Evolutionary conservation across 495 filamentous ascomycete genomes (phyloP).

Genomic region (Annulohypoxylon moriforme): DNA sequence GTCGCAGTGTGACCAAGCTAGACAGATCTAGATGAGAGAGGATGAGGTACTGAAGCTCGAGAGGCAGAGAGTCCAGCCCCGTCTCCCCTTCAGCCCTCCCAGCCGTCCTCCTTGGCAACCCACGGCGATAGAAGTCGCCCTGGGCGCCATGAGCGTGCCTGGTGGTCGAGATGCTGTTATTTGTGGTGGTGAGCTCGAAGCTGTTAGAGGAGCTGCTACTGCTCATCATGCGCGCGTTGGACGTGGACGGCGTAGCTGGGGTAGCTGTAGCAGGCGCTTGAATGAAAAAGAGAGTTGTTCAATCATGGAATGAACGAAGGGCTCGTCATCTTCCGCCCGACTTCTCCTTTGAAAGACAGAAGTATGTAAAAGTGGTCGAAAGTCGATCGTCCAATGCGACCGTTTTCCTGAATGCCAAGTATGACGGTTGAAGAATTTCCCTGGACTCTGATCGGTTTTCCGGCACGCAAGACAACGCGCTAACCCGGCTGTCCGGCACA

Average conservation of each 20-base stretch:
- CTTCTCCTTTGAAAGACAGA: conserved; percentile 35
- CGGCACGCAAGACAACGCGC: conserved; percentile 41
- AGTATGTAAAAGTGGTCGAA: conserved; percentile 19
- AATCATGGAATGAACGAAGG: conserved; percentile 44
- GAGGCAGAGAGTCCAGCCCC: conserved; percentile 38
- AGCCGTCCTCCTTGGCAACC: conserved; percentile 10
- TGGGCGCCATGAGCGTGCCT: background rate
- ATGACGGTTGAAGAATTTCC: conserved; percentile 45
- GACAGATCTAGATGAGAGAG: conserved; percentile 43
- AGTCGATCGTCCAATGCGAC: conserved; percentile 39
- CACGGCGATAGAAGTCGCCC: conserved; percentile 9
- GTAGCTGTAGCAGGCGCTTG: background rate
- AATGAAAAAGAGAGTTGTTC: conserved; percentile 25
- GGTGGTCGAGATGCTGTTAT: background rate
- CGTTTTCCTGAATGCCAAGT: conserved; percentile 39
- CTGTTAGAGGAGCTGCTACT: conserved; percentile 27
- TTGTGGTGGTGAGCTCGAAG: conserved; percentile 36
- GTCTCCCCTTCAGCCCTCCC: background rate
- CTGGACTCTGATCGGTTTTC: conserved; percentile 42
- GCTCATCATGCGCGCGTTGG: conserved; percentile 38
- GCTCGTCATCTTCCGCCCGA: conserved; percentile 36
- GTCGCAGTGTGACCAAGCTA: conserved; percentile 42
- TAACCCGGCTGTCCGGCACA: conserved; percentile 48
- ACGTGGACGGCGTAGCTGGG: conserved; percentile 18
- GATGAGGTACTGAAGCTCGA: conserved; percentile 48